Percentiles rank a stretch among this genome's conserved stretches.
These are phyloP conservation scores for Iodosphaeria phyllophila DNA, from an alignment of 2,329 filamentous ascomycete species.

Conservation along the genomic window DNA sequence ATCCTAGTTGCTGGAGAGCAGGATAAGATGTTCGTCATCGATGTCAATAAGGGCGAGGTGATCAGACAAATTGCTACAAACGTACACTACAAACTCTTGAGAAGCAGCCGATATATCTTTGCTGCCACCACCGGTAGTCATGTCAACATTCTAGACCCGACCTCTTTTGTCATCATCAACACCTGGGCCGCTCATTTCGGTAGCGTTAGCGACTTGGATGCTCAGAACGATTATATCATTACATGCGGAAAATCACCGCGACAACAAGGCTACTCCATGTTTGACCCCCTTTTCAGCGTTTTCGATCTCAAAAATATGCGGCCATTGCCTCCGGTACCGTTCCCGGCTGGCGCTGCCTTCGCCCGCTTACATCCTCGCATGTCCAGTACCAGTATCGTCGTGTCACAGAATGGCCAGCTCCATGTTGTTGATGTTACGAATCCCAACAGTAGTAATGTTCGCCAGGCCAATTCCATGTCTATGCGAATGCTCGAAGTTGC, in stretches of 20 bases:
- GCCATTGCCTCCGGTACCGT: conserved; percentile 79
- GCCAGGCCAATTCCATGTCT: conserved; percentile 64
- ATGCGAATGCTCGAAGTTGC: conserved; percentile 73
- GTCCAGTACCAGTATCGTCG: conserved; percentile 85
- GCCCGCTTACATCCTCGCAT: conserved; percentile 94
- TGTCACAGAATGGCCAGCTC: conserved; percentile 81
- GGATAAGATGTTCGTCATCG: conserved; percentile 62
- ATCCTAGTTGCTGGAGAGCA: conserved; percentile 80
- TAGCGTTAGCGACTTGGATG: conserved; percentile 91
- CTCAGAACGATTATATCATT: conserved; percentile 82
- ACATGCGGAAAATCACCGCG: conserved; percentile 86
- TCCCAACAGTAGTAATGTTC: conserved; percentile 68
- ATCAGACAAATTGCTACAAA: conserved; percentile 54
- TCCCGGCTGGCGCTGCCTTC: conserved; percentile 79
- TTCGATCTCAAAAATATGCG: conserved; percentile 86
- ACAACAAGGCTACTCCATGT: conserved; percentile 60
- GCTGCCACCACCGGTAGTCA: conserved; percentile 69
- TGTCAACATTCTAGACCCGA: conserved; percentile 72
- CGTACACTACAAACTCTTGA: conserved; percentile 80
- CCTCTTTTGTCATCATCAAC: conserved; percentile 61
- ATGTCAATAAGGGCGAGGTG: conserved; percentile 52
- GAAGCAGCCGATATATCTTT: conserved; percentile 75
- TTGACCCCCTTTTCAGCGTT: conserved; percentile 86
- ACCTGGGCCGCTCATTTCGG: conserved; percentile 82
- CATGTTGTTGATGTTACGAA: conserved; percentile 95